These are phyloP conservation scores for Dimocarpus longan DNA, from an alignment of 345 rosid genomes.

Conservation along the genomic window DNA sequence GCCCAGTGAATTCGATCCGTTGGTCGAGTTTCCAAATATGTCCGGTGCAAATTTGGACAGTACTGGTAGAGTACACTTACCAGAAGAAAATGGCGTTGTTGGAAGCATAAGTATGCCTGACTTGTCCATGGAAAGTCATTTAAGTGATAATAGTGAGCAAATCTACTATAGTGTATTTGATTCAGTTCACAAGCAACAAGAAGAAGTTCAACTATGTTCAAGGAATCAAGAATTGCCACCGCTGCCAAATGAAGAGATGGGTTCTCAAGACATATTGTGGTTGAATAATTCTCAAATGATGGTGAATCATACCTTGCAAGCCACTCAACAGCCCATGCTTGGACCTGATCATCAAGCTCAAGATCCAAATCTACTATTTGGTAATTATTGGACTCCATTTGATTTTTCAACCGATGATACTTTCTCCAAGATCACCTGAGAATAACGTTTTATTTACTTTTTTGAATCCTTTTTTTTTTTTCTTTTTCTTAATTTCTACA, in stretches of 20 bases:
- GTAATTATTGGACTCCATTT: conserved; percentile 46
- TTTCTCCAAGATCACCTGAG: conserved; percentile 34
- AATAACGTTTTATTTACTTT: not conserved
- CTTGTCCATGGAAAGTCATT: conserved; percentile 16
- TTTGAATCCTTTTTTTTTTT: not conserved
- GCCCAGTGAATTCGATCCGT: conserved; percentile 28
- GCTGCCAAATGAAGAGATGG: conserved; percentile 42
- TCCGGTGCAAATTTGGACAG: conserved; percentile 9
- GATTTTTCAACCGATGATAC: conserved; percentile 40
- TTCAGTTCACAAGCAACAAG: conserved; percentile 13
- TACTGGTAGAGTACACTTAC: not conserved
- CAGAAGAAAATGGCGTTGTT: conserved; percentile 17
- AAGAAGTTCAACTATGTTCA: conserved; percentile 10
- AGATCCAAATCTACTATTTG: conserved; percentile 37
- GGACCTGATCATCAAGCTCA: conserved; percentile 34
- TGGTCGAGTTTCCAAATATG: conserved; percentile 22
- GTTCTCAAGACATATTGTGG: conserved; percentile 35
- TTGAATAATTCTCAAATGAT: conserved; percentile 23
- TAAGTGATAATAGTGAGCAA: conserved; percentile 26
- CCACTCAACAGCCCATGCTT: conserved; percentile 28
- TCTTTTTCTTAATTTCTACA: not conserved
- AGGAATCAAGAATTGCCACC: conserved; percentile 40
- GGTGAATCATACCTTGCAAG: conserved; percentile 26
- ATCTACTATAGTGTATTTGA: conserved; percentile 26
- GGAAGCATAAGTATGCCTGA: conserved; percentile 19